Percentiles rank a stretch among this genome's conserved stretches.
phyloP scores from a whole-genome alignment of 257 asterid genomes.

The Petrea volubilis region DNA sequence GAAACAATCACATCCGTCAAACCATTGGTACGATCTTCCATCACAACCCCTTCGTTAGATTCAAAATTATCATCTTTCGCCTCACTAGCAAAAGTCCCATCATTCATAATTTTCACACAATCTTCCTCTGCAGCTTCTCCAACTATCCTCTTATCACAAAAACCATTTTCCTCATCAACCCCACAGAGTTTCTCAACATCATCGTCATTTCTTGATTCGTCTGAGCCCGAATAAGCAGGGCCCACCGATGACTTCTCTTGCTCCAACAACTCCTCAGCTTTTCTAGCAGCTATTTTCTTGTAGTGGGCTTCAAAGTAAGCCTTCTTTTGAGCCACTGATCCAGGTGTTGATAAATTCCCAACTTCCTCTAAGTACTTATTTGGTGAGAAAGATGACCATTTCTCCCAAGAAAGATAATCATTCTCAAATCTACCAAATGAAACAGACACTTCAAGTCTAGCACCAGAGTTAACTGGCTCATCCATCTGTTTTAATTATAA shows the following conservation, averaged over 20 bases:
- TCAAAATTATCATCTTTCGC: constrained; percentile 22
- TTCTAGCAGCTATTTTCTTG: constrained; percentile 81
- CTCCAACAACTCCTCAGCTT: constrained; percentile 62
- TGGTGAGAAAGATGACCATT: constrained; percentile 91
- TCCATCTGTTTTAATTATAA: constrained; percentile 70
- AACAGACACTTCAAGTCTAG: constrained; percentile 75
- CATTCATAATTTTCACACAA: neutral
- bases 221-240: constrained; percentile 16
- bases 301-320: constrained; percentile 96
- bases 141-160: constrained; percentile 27
- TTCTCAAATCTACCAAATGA: constrained; percentile 89
- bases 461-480: constrained; percentile 48
- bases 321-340: constrained; percentile 91
- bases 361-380: constrained; percentile 94
- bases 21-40: constrained; percentile 11
- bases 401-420: constrained; percentile 91
- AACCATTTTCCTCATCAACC: constrained; percentile 16
- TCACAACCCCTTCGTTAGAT: constrained; percentile 23
- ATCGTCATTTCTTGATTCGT: constrained; percentile 31
- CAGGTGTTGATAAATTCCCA: constrained; percentile 80
- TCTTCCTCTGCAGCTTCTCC: constrained; percentile 35
- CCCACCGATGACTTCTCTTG: constrained; percentile 47
- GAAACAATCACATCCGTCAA: neutral
- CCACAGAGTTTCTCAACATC: constrained; percentile 19
- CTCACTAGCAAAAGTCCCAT: constrained; percentile 27